Evolutionary conservation across 2,329 filamentous ascomycete species (phyloP).

Genomic region (Penicillium sp.): DNA sequence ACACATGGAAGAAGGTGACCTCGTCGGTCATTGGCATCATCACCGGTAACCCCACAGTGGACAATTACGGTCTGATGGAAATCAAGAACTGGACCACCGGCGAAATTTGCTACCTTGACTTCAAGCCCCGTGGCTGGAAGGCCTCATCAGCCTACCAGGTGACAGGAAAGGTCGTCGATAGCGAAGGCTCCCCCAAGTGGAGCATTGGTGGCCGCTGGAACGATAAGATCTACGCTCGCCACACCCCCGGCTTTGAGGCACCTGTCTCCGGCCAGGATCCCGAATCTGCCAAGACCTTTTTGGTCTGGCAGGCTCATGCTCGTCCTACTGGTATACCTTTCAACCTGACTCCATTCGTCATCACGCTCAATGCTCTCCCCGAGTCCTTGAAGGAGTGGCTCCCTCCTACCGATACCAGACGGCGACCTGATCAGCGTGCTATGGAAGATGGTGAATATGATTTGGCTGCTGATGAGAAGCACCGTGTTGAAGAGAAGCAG

Average conservation of each 20-base stretch:
- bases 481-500: constrained; percentile 88
- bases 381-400: constrained; percentile 74
- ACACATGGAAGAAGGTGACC: constrained; percentile 98
- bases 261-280: constrained; percentile 54
- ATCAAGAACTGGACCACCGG: constrained; percentile 97
- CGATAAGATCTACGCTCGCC: constrained; percentile 89
- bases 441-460: constrained; percentile 99
- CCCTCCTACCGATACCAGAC: constrained; percentile 88
- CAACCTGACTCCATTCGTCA: constrained; percentile 92
- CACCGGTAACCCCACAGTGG: constrained; percentile 91
- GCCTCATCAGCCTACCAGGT: constrained; percentile 88
- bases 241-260: constrained; percentile 86
- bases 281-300: constrained; percentile 68
- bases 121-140: constrained; percentile 95
- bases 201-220: constrained; percentile 95
- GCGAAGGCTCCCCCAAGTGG: constrained; percentile 76
- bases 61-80: constrained; percentile 97
- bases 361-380: constrained; percentile 89
- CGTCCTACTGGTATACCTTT: constrained; percentile 86
- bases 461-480: constrained; percentile 88
- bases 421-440: constrained; percentile 88
- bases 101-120: constrained; percentile 83
- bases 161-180: constrained; percentile 78
- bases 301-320: constrained; percentile 87
- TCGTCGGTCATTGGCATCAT: constrained; percentile 98